Evolutionary conservation across 2,329 filamentous ascomycete species (phyloP).

Genomic region (Cyclaneusma minus): DNA sequence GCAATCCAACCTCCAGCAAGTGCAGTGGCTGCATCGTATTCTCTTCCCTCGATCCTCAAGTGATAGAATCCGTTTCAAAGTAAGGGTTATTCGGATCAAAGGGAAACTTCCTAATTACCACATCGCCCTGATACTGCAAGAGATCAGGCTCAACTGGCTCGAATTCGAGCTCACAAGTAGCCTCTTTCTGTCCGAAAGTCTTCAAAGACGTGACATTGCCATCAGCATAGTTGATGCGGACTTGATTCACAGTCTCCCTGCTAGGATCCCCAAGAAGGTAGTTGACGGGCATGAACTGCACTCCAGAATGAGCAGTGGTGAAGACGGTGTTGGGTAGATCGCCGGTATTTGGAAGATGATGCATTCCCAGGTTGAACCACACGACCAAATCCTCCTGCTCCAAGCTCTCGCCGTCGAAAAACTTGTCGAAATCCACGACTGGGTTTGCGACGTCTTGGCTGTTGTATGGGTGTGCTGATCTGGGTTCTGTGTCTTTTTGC

Average conservation of each 20-base stretch:
- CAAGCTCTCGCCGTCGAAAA: slow-evolving; percentile 27
- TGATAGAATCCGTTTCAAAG: slow-evolving; percentile 18
- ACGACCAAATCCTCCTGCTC: slow-evolving; percentile 26
- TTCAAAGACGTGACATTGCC: slow-evolving; percentile 16
- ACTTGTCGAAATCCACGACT: slow-evolving; percentile 26
- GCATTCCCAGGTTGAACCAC: slow-evolving; percentile 35
- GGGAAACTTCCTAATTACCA: slow-evolving; percentile 23
- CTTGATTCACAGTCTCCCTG: slow-evolving; percentile 23
- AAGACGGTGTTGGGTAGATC: slow-evolving; percentile 22
- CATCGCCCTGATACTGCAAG: slow-evolving; percentile 18
- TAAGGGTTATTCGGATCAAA: slow-evolving; percentile 21
- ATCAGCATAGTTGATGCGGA: slow-evolving; percentile 22
- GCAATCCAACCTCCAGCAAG: no score
- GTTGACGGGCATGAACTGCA: slow-evolving; percentile 28
- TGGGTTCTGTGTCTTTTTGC: slow-evolving; percentile 29
- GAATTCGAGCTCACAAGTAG: slow-evolving; percentile 16
- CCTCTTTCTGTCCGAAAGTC: slow-evolving; percentile 19
- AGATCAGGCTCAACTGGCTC: slow-evolving; percentile 13
- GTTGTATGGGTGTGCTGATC: slow-evolving; percentile 20
- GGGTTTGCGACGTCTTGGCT: slow-evolving; percentile 22
- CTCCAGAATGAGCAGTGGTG: slow-evolving; percentile 27
- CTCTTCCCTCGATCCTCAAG: no score
- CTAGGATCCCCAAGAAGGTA: slow-evolving; percentile 26
- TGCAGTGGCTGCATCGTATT: no score
- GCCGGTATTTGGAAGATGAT: slow-evolving; percentile 28